phyloP scores from a whole-genome alignment of 73 alveolate species.

The Halteria grandinella region DNA sequence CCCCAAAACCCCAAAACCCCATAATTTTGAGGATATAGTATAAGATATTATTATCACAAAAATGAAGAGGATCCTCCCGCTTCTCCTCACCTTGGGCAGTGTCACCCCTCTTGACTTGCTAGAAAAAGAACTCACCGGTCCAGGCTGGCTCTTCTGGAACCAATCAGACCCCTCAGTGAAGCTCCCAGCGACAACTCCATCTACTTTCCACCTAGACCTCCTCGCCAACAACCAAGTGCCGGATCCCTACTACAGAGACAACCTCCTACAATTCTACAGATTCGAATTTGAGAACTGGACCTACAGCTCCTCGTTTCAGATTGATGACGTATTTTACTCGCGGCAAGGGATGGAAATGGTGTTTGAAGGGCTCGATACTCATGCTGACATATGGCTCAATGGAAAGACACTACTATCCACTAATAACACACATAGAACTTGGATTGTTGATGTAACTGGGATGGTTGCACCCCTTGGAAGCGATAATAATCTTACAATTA shows the following conservation, averaged over 20 bases:
- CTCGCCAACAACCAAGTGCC: conserved; percentile 50
- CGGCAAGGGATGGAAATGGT: conserved; percentile 38
- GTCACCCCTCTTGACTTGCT: too few species aligned
- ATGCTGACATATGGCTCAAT: conserved; percentile 66
- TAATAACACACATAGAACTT: conserved; percentile 73
- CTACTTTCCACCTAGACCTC: conserved; percentile 74
- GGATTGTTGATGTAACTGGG: conserved; percentile 63
- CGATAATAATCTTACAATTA: conserved; percentile 38
- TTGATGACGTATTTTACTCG: background rate
- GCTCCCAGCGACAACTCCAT: conserved; percentile 73
- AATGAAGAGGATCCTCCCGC: too few species aligned
- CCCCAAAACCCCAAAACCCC: conserved; percentile 31
- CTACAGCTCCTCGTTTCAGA: conserved; percentile 27
- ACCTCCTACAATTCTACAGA: conserved; percentile 60
- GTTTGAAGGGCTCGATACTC: conserved; percentile 79
- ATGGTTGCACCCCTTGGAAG: too few species aligned
- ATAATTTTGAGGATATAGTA: background rate
- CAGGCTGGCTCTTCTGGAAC: too few species aligned
- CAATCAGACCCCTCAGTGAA: too few species aligned
- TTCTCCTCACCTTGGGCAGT: background rate
- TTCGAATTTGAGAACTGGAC: conserved; percentile 68
- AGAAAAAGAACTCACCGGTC: too few species aligned
- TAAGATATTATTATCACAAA: too few species aligned
- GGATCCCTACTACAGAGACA: conserved; percentile 72
- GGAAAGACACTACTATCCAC: conserved; percentile 58